phyloP scores from a whole-genome alignment of 352 stramenopile species.

The Lagenidium sp. region DNA sequence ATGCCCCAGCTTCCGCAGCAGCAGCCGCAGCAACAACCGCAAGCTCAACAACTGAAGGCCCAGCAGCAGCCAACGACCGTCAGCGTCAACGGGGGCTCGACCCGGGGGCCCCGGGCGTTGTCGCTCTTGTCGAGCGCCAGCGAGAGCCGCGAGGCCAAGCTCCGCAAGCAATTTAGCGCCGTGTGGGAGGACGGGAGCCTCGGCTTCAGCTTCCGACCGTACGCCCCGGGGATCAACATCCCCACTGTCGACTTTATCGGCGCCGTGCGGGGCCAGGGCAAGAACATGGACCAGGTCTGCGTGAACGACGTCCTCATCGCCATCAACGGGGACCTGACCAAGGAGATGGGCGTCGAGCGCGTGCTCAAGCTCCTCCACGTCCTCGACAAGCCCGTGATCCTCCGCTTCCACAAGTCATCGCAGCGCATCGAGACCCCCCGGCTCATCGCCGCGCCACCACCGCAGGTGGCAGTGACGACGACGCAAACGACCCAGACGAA shows the following conservation, averaged over 20 bases:
- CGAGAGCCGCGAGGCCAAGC: constrained; percentile 23
- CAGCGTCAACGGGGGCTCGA: background rate
- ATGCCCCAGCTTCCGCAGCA: constrained; percentile 25
- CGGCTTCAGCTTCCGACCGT: constrained; percentile 63
- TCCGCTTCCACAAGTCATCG: constrained; percentile 73
- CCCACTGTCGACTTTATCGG: constrained; percentile 66
- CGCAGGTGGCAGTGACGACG: too few species aligned
- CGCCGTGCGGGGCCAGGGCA: constrained; percentile 38
- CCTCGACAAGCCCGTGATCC: constrained; percentile 62
- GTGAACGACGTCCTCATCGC: constrained; percentile 77
- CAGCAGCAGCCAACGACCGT: constrained; percentile 1
- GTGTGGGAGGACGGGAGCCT: constrained; percentile 64
- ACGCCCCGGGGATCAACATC: constrained; percentile 58
- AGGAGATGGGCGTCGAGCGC: constrained; percentile 59
- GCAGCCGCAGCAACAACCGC: too few species aligned
- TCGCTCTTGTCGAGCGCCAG: constrained; percentile 18
- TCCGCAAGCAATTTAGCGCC: constrained; percentile 65
- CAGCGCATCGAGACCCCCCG: constrained; percentile 48
- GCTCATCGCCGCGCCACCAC: constrained; percentile 9
- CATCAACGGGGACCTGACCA: constrained; percentile 76
- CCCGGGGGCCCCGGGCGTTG: constrained; percentile 5
- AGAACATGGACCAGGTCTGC: constrained; percentile 65
- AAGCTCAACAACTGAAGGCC: too few species aligned
- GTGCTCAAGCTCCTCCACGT: constrained; percentile 70
- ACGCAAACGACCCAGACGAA: too few species aligned